Base-by-base conservation (phyloP, 1,284 basidiomycete species). In the Cutaneotrichosporon arboriforme region DNA sequence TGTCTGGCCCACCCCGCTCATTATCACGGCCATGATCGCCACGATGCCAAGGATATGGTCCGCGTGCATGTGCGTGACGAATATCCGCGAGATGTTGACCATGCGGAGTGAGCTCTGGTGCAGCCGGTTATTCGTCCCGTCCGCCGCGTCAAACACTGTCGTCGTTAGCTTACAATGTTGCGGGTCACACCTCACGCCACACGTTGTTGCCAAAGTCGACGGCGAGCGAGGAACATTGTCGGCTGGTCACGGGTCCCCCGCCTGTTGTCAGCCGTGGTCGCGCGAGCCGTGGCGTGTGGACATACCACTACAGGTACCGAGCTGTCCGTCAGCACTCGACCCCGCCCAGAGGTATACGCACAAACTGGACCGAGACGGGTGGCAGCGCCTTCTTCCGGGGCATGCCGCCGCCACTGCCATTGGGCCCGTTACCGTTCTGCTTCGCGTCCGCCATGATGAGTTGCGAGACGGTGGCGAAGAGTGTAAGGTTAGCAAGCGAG, bases 1-100 rank as follows among this genome's bases (percentile, higher is more conserved):
- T 4, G 73, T 76, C 38, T 66, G 69, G 2, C 76, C 72, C 15
- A 79, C 70, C 8, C 80, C 77, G 12, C 68, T 69, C 59, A 91
- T 81, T 18, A 84, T 66, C 60, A 81, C 83, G 39, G 84, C 80
- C 49, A 92, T 77, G 43, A 92, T 77, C 1, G 87, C 83, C 21
- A 87, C 81, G 22, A 90, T 78, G 8, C 89, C 90, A 79, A 90
- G 84, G 36, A 84, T 80, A 73, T 92, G 88, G 72, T 90, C 87
- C 26, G 83, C 88, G 66, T 94, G 91, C 83, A 93, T 85, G 65
- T 93, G 91, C 0, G 91, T 93, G 51, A 93, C 79, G 73, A 93
- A 91, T 36, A 92, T 82, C 62, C 85, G 86, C 13, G 77, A 77
- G 39, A 92, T 79, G 54, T 79, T 83, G 35, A 75, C 76, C 41